Conservation (phyloP, 805 yeast genomes). For the Barnettozyma wickerhamii region DNA sequence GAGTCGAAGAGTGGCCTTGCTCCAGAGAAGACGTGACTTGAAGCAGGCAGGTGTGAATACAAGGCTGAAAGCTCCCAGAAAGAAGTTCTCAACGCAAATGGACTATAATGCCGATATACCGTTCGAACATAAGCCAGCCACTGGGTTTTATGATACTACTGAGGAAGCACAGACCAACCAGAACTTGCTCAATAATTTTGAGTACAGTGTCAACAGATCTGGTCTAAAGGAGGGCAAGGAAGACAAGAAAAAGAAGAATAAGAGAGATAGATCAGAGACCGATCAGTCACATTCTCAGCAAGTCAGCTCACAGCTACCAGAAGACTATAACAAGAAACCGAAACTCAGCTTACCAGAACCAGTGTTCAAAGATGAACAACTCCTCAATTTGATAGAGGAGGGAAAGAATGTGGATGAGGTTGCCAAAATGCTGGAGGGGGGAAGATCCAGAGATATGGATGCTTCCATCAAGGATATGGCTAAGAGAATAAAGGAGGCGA, state of each 20-base stretch:
- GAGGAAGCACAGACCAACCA: slow-evolving; percentile 49
- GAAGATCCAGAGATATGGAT: slow-evolving; percentile 3
- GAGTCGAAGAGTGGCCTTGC: slow-evolving; percentile 64
- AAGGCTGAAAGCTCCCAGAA: slow-evolving; percentile 44
- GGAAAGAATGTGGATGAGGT: slow-evolving; percentile 9
- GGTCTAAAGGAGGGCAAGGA: slow-evolving; percentile 41
- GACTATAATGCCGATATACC: slow-evolving; percentile 85
- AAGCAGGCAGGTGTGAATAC: slow-evolving; percentile 72
- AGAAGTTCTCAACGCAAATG: slow-evolving; percentile 53
- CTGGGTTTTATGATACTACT: slow-evolving; percentile 63
- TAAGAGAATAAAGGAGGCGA: slow-evolving; percentile 35
- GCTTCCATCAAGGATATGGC: slow-evolving; percentile 28
- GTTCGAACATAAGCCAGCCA: slow-evolving; percentile 63
- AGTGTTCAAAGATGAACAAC: slow-evolving; percentile 18
- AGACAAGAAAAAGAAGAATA: slow-evolving; percentile 29
- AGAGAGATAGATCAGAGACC: slow-evolving; percentile 24
- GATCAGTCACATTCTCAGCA: slow-evolving; percentile 19
- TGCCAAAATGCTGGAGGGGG: slow-evolving; percentile 8
- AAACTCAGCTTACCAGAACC: slow-evolving; percentile 34
- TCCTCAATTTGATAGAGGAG: slow-evolving; percentile 14
- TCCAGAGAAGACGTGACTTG: slow-evolving; percentile 77
- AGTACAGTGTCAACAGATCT: slow-evolving; percentile 34
- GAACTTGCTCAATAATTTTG: slow-evolving; percentile 37
- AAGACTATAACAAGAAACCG: slow-evolving; percentile 12
- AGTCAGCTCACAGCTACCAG: slow-evolving; percentile 18